These are phyloP conservation scores for Sphaerulina vaccinii DNA, from an alignment of 2,329 filamentous ascomycete genomes.

Conservation along the genomic window DNA sequence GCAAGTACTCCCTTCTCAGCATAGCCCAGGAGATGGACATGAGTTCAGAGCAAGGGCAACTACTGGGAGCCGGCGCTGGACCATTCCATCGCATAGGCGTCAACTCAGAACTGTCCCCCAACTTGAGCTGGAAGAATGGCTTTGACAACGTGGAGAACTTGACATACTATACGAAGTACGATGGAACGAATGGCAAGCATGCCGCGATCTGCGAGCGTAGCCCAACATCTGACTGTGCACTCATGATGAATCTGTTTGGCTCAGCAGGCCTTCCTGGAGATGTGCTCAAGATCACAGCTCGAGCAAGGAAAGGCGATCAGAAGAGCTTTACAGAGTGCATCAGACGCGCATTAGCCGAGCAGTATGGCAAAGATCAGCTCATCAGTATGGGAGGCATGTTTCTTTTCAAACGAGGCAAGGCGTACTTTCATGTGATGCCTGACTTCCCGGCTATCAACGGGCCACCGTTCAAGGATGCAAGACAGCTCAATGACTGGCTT, in stretches of 20 bases:
- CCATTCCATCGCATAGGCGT: conserved; percentile 32
- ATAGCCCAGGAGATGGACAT: conserved; percentile 33
- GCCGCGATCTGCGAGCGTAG: conserved; percentile 21
- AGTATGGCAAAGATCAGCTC: conserved; percentile 27
- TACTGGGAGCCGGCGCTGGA: conserved; percentile 34
- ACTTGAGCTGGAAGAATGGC: conserved; percentile 29
- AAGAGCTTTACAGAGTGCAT: conserved; percentile 35
- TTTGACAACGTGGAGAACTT: conserved; percentile 29
- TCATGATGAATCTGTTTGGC: conserved; percentile 37
- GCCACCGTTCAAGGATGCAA: conserved; percentile 28
- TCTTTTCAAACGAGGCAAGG: conserved; percentile 30
- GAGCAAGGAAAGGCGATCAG: conserved; percentile 23
- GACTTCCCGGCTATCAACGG: conserved; percentile 30
- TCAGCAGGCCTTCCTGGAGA: conserved; percentile 27
- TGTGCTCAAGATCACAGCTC: conserved; percentile 33
- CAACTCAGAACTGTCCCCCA: conserved; percentile 34
- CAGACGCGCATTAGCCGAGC: conserved; percentile 22
- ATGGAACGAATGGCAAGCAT: conserved; percentile 46
- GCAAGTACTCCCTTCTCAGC: conserved; percentile 31
- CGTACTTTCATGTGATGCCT: conserved; percentile 35
- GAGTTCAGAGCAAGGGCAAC: conserved; percentile 23
- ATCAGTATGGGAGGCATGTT: conserved; percentile 34
- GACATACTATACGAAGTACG: conserved; percentile 41
- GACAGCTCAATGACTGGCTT: conserved; percentile 33
- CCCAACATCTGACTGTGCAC: conserved; percentile 31